Base-by-base conservation (phyloP, 2,329 filamentous ascomycete species). In the Xylaria sp. region DNA sequence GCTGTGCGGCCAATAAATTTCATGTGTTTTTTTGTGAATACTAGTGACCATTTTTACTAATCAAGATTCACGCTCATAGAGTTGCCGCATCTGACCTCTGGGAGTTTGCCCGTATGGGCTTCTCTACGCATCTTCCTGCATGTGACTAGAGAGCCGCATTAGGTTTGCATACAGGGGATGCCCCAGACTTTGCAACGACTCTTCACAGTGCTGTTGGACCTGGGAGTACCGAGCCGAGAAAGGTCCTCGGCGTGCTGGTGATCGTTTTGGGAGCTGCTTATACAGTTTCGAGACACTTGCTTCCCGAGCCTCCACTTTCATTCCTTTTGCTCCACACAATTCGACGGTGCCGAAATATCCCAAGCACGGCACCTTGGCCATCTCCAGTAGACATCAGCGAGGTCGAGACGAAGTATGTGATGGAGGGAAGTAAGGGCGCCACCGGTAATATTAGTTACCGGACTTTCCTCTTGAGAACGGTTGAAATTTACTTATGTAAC, bases 291-390 rank as follows among this genome's bases (percentile, higher is more conserved):
- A 73, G 73, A 72, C 67, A 72, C 69, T 67, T 75, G 75, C 74
- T 76, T 76, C 69, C 72, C 72, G 74, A 60, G 69, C 72, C 72
- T 74, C 75, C 74, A 76, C 74, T 72, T 69, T 67, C 58, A 60
- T 59, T 70, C 73, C 67, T 72, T 72, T 65, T 68, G 71, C 72
- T 71, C 74, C 75, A 72, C 73, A 69, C 68, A 62, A 69, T 63
- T 69, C 69, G 53, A 66, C 25, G 28, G 32, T 67, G 60, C 66
- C 63, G 69, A 64, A 28, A 70, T 69, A 59, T 64, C 67, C 59
- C n/a, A 65, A 65, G 63, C 66, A 69, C 60, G 53, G 63, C 63
- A 67, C 58, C 45, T 55, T 43, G 61, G 52, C 43, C n/a, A 46
- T 25, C 52, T 55, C 20, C n/a, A 13, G 41, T 45, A 56, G 66